Base-by-base conservation (phyloP, 257 asterid species). In the Verbascum thapsus region DNA sequence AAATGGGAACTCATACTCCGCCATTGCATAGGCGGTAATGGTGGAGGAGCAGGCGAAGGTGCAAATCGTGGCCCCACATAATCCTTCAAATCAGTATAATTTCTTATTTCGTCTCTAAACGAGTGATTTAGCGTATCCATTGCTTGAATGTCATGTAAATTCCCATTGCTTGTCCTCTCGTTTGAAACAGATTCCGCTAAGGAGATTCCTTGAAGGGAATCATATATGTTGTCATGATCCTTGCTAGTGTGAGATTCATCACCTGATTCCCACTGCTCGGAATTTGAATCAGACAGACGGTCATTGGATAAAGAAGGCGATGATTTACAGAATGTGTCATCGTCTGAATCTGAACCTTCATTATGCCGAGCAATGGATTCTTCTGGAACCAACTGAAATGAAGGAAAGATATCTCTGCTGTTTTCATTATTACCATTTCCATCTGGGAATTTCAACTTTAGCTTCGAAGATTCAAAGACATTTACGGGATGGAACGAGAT, bases 301-400 rank as follows among this genome's bases (percentile, higher is more conserved):
- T 83, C 95, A 55, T 83, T 94, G 12, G 95, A 87, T 61, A 76
- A 48, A 43, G 86, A 83, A 11, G 94, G 85, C 50, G 97, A 89
- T 55, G 99, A 94, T 74, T 92, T 70, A 68, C 78, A 87, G 72
- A 90, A 94, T 69, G 97, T 84, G 71, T 87, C 97, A 22, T 79
- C 90, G 70, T 94, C 99, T 1, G 99, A 85, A 60, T 87, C 94
- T 42, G 95, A 82, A 76, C 82, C 83, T 49, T 56, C 69, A 63
- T 76, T 73, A 22, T 71, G 78, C 68, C 58, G 74, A 68, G 86
- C 64, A 61, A 75, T 37, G 51, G 81, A 79, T 55, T 68, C 74
- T 74, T 85, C 95, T 7, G 99, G 99, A 35, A 94, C 90, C 82
- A 94, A 80, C 86, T 94, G 99, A 79, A 94, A 94, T 40, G 97